Base-by-base conservation (phyloP, 2,329 filamentous ascomycete genomes). In the Talaromyces islandicus region DNA sequence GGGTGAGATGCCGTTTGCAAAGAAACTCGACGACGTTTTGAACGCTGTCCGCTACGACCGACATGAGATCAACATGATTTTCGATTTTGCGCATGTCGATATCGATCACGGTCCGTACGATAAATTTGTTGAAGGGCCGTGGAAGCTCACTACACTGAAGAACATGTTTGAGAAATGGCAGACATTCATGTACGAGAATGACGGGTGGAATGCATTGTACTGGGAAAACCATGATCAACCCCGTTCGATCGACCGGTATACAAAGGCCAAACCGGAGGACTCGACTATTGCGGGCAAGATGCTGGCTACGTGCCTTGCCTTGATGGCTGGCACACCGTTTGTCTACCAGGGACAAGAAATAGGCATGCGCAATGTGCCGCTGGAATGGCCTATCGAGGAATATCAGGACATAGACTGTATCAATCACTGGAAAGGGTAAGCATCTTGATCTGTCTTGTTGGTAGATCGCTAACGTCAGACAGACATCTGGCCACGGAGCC, bases 331-430 rank as follows among this genome's bases (percentile, higher is more conserved):
- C 17, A 88, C 87, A 0, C 78, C 85, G 0, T 89, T 87, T 67
- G 74, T 89, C n/a, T 89, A 88, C 68, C 86, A 89, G 69, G 87
- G 87, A 12, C 85, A 89, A 68, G 87, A 89, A 71, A 77, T 89
- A 35, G 87, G 85, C 19, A 88, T 88, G 83, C 77, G 80, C 35
- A 88, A 88, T 66, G 78, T 87, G 21, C 86, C 87, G 1, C 72
- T 73, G 10, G 77, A 80, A 4, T 88, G 87, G 85, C 74, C 75
- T 1, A 83, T 88, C 57, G 70, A 83, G 3, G 83, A 88, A 65
- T 92, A 90, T 74, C 85, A 86, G 69, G 88, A 91, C 63, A 79
- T 91, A 27, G 83, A 86, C 59, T 80, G 80, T 19, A 73, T 80
- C 38, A 86, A 85, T 64, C 84, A 83, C 67, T 85, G 80, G 80